Conservation (phyloP, 768 basidiomycete genomes). For the Leccinum longicurvipes region DNA sequence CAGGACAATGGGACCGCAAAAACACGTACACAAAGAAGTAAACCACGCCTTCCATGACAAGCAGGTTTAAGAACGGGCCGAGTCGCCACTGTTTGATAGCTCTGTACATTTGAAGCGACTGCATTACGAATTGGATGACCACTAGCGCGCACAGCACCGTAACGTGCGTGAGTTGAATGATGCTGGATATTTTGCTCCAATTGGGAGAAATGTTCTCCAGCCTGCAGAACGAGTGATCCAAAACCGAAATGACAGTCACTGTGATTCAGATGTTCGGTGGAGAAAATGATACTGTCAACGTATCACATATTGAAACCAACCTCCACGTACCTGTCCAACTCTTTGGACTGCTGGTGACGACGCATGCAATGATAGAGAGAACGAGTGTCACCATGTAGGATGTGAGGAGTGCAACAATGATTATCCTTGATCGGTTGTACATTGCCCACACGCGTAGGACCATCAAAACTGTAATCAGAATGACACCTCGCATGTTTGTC, state of each 20-base stretch:
- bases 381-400: not conserved
- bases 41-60: not conserved
- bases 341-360: not conserved
- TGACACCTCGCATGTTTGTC: too few species aligned
- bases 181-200: not conserved
- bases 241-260: not conserved
- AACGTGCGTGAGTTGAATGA: not conserved
- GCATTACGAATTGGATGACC: not conserved
- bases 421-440: not conserved
- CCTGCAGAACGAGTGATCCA: not conserved
- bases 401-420: not conserved
- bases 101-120: not conserved
- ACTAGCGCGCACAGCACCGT: not conserved
- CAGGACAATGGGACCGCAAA: not conserved
- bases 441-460: too few species aligned
- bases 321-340: not conserved
- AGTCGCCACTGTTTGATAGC: not conserved
- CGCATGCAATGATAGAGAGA: not conserved
- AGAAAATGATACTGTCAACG: not conserved
- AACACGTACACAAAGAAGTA: not conserved
- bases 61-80: not conserved
- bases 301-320: not conserved
- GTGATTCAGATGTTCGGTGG: not conserved
- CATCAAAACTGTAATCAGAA: too few species aligned
- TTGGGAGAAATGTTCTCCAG: not conserved